A percentile compares a stretch with the other conserved stretches of the same genome.
These are phyloP conservation scores for Tetraselmis striata DNA, from an alignment of 139 green algal genomes.

Conservation along the genomic window DNA sequence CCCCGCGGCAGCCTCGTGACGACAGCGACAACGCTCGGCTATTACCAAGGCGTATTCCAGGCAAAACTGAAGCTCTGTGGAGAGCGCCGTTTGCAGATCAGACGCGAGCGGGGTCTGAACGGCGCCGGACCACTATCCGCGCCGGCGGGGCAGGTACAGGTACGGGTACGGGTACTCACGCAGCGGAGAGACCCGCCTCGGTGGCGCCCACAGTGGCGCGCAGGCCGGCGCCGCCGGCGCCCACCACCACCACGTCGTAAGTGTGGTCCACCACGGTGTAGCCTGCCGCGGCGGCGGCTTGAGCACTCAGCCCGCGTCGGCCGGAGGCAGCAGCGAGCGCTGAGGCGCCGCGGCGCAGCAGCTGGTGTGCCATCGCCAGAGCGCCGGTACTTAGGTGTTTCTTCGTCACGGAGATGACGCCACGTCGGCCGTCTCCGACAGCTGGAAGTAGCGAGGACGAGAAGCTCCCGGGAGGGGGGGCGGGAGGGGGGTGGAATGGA, in stretches of 20 bases:
- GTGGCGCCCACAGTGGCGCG: constrained; percentile 88
- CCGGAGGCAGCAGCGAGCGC: not conserved
- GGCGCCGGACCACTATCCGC: too few species aligned
- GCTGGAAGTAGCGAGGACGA: too few species aligned
- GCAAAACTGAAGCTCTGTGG: too few species aligned
- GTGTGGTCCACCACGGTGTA: constrained; percentile 95
- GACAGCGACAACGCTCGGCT: too few species aligned
- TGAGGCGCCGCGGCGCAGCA: not conserved
- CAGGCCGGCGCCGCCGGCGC: constrained; percentile 84
- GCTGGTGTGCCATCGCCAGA: not conserved
- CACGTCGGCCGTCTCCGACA: too few species aligned
- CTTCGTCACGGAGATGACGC: not conserved
- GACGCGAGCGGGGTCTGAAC: too few species aligned
- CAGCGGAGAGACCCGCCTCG: constrained; percentile 94
- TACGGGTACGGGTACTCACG: constrained; percentile 52
- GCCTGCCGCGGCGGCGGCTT: not conserved
- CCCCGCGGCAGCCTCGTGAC: too few species aligned
- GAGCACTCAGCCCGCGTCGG: not conserved
- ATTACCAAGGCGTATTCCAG: too few species aligned
- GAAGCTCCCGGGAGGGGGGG: too few species aligned
- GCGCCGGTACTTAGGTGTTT: too few species aligned
- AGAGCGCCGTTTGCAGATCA: too few species aligned
- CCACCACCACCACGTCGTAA: constrained; percentile 96
- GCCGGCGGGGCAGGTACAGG: not conserved
- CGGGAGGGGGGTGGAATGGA: too few species aligned